Evolutionary conservation across 169 alveolate genomes (phyloP).

Genomic region (Babesia caballi): DNA sequence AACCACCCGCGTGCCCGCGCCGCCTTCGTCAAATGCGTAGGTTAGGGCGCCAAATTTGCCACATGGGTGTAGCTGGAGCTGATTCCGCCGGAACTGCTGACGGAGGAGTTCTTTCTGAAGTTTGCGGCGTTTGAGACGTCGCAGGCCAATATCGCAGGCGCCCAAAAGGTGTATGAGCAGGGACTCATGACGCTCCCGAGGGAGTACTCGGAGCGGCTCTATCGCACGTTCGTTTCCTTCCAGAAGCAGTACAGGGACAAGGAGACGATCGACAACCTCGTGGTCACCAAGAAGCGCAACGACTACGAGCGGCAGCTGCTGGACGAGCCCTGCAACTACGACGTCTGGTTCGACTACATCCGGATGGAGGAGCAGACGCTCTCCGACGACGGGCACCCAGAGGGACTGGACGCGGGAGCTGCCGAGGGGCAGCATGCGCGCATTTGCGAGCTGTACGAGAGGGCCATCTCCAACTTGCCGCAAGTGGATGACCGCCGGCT

Average conservation of each 20-base stretch:
- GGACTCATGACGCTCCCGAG: conserved; percentile 90
- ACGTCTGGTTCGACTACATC: conserved; percentile 94
- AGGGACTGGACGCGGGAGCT: background rate
- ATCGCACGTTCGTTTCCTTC: conserved; percentile 85
- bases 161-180: conserved; percentile 89
- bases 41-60: background rate
- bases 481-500: conserved; percentile 84
- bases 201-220: conserved; percentile 84
- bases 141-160: conserved; percentile 86
- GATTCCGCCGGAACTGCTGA: conserved; percentile 86
- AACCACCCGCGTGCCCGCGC: conserved; percentile 85
- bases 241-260: conserved; percentile 91
- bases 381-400: conserved; percentile 19
- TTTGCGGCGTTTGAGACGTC: conserved; percentile 92
- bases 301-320: conserved; percentile 78
- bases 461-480: conserved; percentile 93
- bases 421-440: conserved; percentile 67
- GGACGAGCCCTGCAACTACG: conserved; percentile 87
- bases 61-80: conserved; percentile 77
- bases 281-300: conserved; percentile 78
- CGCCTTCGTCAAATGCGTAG: conserved; percentile 69
- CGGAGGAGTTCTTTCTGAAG: conserved; percentile 89
- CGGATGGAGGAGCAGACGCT: conserved; percentile 90
- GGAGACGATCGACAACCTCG: conserved; percentile 87
- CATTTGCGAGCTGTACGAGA: conserved; percentile 84